phyloP scores from a whole-genome alignment of 805 yeast species.

The Alloascoidea africana region DNA sequence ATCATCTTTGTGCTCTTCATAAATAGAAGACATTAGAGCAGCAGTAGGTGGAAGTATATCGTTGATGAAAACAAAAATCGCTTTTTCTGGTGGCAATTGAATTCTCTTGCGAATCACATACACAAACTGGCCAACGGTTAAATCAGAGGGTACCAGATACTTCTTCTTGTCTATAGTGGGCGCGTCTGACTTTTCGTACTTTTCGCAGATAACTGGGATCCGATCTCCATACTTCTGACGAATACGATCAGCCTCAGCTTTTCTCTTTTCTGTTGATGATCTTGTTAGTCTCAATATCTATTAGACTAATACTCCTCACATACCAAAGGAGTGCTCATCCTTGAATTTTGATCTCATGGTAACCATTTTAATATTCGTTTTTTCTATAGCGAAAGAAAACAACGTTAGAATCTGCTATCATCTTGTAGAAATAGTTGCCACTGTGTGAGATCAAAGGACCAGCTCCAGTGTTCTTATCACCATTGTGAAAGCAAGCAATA shows the following conservation, averaged over 20 bases:
- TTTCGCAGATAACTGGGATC: conserved; percentile 94
- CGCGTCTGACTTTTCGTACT: conserved; percentile 91
- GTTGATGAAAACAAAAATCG: conserved; percentile 91
- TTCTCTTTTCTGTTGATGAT: conserved; percentile 56
- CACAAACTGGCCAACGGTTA: conserved; percentile 96
- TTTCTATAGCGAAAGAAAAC: too few relatives aligned
- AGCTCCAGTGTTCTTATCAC: too few relatives aligned
- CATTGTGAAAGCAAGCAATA: too few relatives aligned
- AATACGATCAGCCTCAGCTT: conserved; percentile 87
- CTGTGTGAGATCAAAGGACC: too few relatives aligned
- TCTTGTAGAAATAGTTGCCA: too few relatives aligned
- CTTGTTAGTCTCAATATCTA: conserved; percentile 6
- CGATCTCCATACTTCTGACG: conserved; percentile 80
- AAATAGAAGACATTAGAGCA: conserved; percentile 86
- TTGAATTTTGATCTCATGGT: conserved; percentile 83
- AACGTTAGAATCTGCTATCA: too few relatives aligned
- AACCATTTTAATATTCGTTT: conserved; percentile 4
- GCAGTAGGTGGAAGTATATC: conserved; percentile 98
- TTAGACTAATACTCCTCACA: conserved; percentile 17
- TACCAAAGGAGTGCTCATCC: conserved; percentile 91
- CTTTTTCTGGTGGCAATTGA: conserved; percentile 92
- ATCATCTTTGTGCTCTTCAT: conserved; percentile 94
- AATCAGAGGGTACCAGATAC: conserved; percentile 89
- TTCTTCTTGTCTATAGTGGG: conserved; percentile 95
- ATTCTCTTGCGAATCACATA: conserved; percentile 95